Evolutionary conservation across 169 alveolate species (phyloP), one percentile per base, ranked within the genome.

Genomic region (Plasmodium vivax): DNA sequence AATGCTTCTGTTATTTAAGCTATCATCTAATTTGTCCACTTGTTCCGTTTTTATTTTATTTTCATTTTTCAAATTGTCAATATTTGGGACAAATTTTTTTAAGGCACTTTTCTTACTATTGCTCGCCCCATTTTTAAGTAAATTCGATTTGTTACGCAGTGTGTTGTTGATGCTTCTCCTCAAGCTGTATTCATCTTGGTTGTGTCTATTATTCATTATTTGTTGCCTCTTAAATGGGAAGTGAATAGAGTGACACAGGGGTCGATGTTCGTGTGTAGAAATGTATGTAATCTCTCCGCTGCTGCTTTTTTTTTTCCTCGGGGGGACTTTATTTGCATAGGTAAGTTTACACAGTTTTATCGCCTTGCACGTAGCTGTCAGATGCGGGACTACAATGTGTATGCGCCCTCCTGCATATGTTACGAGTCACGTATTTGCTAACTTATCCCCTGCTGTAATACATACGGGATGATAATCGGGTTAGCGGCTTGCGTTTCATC

Each of bases 161-260:
- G 92, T 72, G 77, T 91, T 91, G 41, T 51, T 91, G 83, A 91
- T 91, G 27, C 95, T 91, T 82, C 95, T 91, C 62, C 95, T 81
- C 92, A 80, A 68, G 85, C 95, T 91, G 77, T 71, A 79, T 82
- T 91, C 95, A 82, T 81, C 85, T 27, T 88, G 62, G 74, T 82
- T 82, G 84, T 91, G 82, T 62, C 84, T 79, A 82, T 82, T 82
- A 73, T 51, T 82, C 95, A 82, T 91, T 82, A 80, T 90, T 90
- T n/a, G 62, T n/a, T 90, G 36, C 5, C 34, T 14, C 56, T 38
- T 62, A 23, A 68, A 41, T 84, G n/a, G 51, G 36, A 82, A 45
- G 3, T 41, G 9, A 9, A 36, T 82, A 54, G 38, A 54, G 77
- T 19, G 77, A 10, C 41, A 27, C 38, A 30, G 62, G 62, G 62